Percentiles rank a stretch among this genome's conserved stretches.
Evolutionary conservation across 2,329 filamentous ascomycete species (phyloP).

Genomic region (Eutypella sp.): DNA sequence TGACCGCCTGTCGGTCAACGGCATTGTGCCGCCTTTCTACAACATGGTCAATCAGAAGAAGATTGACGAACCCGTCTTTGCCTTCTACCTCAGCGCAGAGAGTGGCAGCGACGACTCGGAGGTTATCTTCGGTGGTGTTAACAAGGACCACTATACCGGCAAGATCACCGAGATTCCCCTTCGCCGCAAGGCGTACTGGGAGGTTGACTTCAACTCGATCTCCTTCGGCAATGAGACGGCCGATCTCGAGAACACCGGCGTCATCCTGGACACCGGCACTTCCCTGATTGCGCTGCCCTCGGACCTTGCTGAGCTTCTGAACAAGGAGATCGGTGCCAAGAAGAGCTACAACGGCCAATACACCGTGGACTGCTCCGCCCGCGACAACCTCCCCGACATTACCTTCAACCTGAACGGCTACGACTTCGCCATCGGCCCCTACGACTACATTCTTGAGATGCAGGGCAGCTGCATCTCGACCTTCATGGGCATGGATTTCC

Average conservation of each 20-base stretch:
- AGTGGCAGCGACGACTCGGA: conserved; percentile 69
- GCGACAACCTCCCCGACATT: conserved; percentile 79
- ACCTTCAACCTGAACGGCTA: conserved; percentile 86
- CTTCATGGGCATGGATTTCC: conserved; percentile 95
- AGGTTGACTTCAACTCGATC: conserved; percentile 93
- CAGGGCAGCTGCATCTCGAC: conserved; percentile 94
- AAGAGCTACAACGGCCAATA: conserved; percentile 98
- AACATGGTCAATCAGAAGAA: conserved; percentile 87
- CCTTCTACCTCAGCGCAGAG: conserved; percentile 87
- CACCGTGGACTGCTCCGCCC: conserved; percentile 82
- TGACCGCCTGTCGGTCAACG: conserved; percentile 95
- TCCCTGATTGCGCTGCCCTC: conserved; percentile 93
- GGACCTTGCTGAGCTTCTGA: conserved; percentile 89
- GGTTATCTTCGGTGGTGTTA: conserved; percentile 83
- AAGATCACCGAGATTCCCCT: conserved; percentile 91
- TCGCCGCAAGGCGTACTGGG: conserved; percentile 99
- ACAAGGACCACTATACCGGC: conserved; percentile 75
- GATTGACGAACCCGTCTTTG: conserved; percentile 87
- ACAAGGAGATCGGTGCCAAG: conserved; percentile 96
- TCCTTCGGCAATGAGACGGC: conserved; percentile 80
- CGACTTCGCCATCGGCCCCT: conserved; percentile 84
- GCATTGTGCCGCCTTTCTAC: conserved; percentile 93
- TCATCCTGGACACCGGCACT: conserved; percentile 96
- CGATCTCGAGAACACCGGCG: conserved; percentile 89
- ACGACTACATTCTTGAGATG: conserved; percentile 94